Evolutionary conservation across 495 filamentous ascomycete genomes (phyloP), one percentile per base, ranked within the genome.

Genomic region (Tuber borchii): DNA sequence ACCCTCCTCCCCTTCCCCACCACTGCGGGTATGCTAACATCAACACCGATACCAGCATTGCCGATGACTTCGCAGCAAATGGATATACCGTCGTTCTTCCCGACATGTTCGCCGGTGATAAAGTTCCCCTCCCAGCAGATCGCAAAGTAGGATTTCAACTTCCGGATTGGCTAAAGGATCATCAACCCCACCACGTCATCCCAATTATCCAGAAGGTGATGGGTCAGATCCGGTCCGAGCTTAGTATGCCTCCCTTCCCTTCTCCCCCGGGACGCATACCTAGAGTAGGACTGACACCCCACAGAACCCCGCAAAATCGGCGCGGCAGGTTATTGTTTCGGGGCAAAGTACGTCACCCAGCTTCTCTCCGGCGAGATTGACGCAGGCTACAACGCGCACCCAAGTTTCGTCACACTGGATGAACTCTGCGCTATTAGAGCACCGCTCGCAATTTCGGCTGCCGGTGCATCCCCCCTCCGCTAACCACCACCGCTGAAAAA

Each of bases 41-140:
- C 44, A 42, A 40, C 69, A 20, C 10, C 16, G 42, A 72, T 69
- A 69, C 40, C 61, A 88, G 86, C 45, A 86, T 94, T 75, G 93
- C 93, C 75, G 93, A 96, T 85, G 91, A 93, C 83, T 93, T 88
- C 77, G 93, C 93, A 75, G 90, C 89, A 80, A 91, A 92, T 82
- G 93, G 93, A 68, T 97, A 94, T 84, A 87, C 92, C 34, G 90
- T 89, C 69, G 83, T 94, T 37, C 86, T 97, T 78, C 88, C 92
- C 74, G 93, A 97, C 83, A 85, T 91, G 75, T 93, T 95, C 87
- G 87, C 90, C 65, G 93, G 92, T 71, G 91, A 96, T 79, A 79
- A 89, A 22, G 81, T 93, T 79, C 74, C 81, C 22, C 79, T 82
- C 70, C 85, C 85, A 8, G 86, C 90, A 71, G 90, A 91, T 85